A percentile compares a stretch with the other conserved stretches of the same genome.
These are phyloP conservation scores for Euclidium syriacum DNA, from an alignment of 345 rosid species.

Conservation along the genomic window DNA sequence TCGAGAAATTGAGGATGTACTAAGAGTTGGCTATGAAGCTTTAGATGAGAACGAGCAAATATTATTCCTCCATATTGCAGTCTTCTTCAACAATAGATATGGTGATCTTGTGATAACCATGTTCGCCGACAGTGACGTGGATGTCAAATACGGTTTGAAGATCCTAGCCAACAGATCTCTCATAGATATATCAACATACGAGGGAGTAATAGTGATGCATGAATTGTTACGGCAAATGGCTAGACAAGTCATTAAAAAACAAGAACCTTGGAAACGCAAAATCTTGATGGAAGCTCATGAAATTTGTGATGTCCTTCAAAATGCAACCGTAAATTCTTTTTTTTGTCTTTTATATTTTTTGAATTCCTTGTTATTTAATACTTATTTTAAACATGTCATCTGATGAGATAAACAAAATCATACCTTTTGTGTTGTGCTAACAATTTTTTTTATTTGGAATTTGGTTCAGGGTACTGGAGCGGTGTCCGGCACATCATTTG, in stretches of 20 bases:
- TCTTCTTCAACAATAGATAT: constrained; percentile 9
- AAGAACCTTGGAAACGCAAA: constrained; percentile 15
- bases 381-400: neutral
- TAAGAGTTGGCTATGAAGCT: constrained; percentile 26
- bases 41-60: constrained; percentile 12
- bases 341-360: neutral
- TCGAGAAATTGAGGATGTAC: neutral
- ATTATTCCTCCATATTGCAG: constrained; percentile 31
- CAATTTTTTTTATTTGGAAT: neutral
- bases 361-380: neutral
- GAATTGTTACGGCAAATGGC: constrained; percentile 29
- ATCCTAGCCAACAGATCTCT: constrained; percentile 22
- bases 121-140: neutral
- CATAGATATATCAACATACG: neutral
- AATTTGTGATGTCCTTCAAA: constrained; percentile 14
- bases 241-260: neutral
- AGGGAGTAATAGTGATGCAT: constrained; percentile 23
- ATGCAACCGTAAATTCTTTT: neutral
- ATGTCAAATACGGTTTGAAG: neutral
- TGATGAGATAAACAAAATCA: neutral
- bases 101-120: neutral
- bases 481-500: constrained; percentile 15
- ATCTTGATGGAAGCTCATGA: constrained; percentile 13
- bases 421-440: neutral
- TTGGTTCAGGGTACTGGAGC: constrained; percentile 17